Base-by-base conservation (phyloP, 495 filamentous ascomycete genomes). In the Podospora bellae-mahoneyi region DNA sequence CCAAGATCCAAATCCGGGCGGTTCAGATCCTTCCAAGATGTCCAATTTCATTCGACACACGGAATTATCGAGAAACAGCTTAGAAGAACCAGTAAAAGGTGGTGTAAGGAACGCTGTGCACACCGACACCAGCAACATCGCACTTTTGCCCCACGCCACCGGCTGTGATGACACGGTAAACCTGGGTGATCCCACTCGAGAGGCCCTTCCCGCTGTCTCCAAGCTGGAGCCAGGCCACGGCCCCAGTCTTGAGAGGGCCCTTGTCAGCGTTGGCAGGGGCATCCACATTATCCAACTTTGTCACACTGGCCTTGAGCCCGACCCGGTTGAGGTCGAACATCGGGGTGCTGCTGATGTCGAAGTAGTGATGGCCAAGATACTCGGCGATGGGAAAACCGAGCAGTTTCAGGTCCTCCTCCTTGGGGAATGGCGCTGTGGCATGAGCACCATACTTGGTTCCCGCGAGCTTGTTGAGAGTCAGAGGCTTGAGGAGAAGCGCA, bases 71-170 rank as follows among this genome's bases (percentile, higher is more conserved):
- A 2, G 23, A 48, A 48, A 48, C 2, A 48, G 2, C 65, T 71
- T 66, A 75, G 72, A 87, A 92, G 66, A 92, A 87, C 88, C 87
- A 92, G 76, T 93, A 93, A 74, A 86, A 84, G 0, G 90, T 85
- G 0, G 89, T 79, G 76, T 92, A 93, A 13, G 86, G 82, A 4
- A 91, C 83, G 67, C 77, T 83, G 71, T 82, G 74, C 32, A 83
- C 73, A 1, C 77, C 73, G 10, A 68, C 71, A 0, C 79, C 80
- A 0, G 69, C 74, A 1, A 76, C 69, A 66, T 81, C 84, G 15
- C 83, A 88, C n/a, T 78, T 63, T 58, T 83, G 82, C 7, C 85
- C 63, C 32, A 71, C 73, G 20, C 90, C 91, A n/a, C 87, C 87
- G 15, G 86, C 86, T 1, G 90, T 92, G 64, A 85, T 74, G 20